These are phyloP conservation scores for Dendrobium huoshanense DNA, from an alignment of 106 monocot species.

Conservation along the genomic window DNA sequence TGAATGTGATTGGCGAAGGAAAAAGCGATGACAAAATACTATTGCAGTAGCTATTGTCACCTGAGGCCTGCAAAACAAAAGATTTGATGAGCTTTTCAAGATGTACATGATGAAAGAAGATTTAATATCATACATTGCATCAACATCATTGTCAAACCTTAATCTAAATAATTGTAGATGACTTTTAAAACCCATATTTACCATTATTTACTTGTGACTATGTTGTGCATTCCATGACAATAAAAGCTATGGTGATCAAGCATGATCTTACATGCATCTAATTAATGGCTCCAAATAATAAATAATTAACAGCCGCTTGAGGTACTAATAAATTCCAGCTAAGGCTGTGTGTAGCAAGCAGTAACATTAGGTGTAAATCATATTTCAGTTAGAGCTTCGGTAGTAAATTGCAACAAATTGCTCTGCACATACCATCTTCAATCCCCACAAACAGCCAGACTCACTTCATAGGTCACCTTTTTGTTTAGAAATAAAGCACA, in stretches of 20 bases:
- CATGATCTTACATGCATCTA: background rate
- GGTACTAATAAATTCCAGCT: background rate
- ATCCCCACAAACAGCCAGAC: background rate
- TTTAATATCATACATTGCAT: background rate
- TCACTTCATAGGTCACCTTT: background rate
- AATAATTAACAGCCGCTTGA: background rate
- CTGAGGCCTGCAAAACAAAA: constrained; percentile 41
- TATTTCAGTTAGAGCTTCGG: no score
- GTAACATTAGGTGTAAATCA: background rate
- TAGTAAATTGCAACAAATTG: background rate
- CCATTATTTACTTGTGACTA: background rate
- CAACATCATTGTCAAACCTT: background rate
- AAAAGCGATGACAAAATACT: constrained; percentile 69
- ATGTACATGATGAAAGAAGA: background rate
- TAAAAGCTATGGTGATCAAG: background rate
- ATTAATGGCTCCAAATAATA: background rate
- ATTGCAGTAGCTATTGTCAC: constrained; percentile 70
- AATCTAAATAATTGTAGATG: background rate
- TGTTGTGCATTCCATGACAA: background rate
- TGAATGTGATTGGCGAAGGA: constrained; percentile 72
- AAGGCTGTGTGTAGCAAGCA: background rate
- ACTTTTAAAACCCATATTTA: background rate
- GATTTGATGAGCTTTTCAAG: background rate
- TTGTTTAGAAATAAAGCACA: background rate
- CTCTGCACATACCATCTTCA: background rate